Conservation (phyloP, 2,329 filamentous ascomycete species). For the Colletotrichum sp. region DNA sequence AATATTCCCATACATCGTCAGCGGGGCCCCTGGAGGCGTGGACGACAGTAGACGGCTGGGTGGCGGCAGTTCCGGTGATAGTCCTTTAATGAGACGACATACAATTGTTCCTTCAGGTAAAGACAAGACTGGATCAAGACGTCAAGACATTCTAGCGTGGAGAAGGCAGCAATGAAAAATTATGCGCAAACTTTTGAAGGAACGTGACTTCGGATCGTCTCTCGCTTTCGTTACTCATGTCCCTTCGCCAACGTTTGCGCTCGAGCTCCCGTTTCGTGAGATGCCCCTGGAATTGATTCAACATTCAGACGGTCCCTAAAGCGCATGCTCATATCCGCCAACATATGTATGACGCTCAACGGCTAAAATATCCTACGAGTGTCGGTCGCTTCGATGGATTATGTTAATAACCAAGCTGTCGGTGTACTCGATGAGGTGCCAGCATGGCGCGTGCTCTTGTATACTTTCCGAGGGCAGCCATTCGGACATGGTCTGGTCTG, state of each 20-base stretch:
- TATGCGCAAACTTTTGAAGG: not conserved
- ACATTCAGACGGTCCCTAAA: not conserved
- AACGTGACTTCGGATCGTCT: not conserved
- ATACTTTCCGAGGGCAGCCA: not conserved
- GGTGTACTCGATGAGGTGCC: not conserved
- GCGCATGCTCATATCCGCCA: not conserved
- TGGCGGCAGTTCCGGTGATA: slow-evolving; percentile 10
- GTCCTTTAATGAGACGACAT: slow-evolving; percentile 20
- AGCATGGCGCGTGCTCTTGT: not conserved
- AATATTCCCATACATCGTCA: slow-evolving; percentile 15
- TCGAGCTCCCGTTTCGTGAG: not conserved
- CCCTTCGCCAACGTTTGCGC: not conserved
- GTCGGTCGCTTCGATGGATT: not conserved
- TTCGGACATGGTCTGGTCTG: not conserved
- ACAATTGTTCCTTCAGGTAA: slow-evolving; percentile 9
- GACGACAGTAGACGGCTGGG: slow-evolving; percentile 1
- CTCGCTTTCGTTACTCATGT: not conserved
- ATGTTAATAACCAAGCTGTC: not conserved
- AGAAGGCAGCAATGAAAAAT: slow-evolving; percentile 9
- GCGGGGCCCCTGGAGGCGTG: slow-evolving; percentile 15
- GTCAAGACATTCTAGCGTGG: slow-evolving; percentile 1
- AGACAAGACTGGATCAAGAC: slow-evolving; percentile 7
- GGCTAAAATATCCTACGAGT: not conserved
- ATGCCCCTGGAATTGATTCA: not conserved
- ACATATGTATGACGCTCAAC: not conserved